phyloP scores from a whole-genome alignment of 2,329 filamentous ascomycete species.

The Capronia coronata region DNA sequence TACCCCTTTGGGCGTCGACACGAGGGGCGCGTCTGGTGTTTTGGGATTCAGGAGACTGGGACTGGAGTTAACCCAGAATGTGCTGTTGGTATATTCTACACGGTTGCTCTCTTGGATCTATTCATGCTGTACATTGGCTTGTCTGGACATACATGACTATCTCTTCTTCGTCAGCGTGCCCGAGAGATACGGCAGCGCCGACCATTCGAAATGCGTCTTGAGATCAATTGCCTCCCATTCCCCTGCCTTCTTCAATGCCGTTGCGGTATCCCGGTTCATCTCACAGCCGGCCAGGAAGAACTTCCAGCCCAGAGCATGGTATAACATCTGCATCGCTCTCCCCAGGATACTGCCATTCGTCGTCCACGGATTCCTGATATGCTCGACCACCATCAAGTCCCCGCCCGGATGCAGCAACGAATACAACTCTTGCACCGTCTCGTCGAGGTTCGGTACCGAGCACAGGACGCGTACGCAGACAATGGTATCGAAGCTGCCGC shows the following conservation, averaged over 20 bases:
- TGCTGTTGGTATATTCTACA: too few relatives aligned
- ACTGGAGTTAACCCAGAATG: too few relatives aligned
- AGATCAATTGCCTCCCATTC: conserved; percentile 47
- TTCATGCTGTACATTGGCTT: not conserved
- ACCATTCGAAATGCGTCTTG: conserved; percentile 37
- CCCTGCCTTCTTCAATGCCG: conserved; percentile 39
- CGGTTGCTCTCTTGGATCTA: too few relatives aligned
- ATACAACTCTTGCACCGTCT: conserved; percentile 45
- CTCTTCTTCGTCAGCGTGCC: conserved; percentile 36
- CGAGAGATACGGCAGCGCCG: conserved; percentile 38
- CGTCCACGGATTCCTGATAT: conserved; percentile 50
- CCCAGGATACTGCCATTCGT: conserved; percentile 42
- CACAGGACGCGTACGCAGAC: conserved; percentile 51
- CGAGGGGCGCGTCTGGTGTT: too few relatives aligned
- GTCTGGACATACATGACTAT: not conserved
- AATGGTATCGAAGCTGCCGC: conserved; percentile 51
- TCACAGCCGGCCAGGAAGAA: conserved; percentile 49
- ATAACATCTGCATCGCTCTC: conserved; percentile 43
- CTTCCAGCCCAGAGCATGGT: conserved; percentile 44
- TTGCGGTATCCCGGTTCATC: conserved; percentile 45
- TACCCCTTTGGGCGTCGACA: not conserved
- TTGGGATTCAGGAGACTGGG: too few relatives aligned
- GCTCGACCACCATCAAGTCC: conserved; percentile 50
- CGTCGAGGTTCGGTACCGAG: conserved; percentile 45
- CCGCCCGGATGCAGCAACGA: conserved; percentile 50